Evolutionary conservation across 345 rosid genomes (phyloP).

Genomic region (Lagerstroemia speciosa): DNA sequence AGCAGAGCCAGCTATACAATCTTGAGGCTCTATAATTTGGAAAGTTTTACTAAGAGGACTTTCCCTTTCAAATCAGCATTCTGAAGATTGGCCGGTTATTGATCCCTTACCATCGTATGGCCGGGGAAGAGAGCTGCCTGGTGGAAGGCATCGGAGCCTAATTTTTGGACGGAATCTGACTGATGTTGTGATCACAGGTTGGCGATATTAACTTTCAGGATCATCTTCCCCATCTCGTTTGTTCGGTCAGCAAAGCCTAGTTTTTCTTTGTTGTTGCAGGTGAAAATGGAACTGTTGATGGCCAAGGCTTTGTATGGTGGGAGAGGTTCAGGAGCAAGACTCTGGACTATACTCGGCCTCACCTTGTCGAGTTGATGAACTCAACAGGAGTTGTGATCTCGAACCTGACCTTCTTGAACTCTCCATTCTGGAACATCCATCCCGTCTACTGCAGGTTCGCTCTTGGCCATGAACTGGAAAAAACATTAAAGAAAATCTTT

Average conservation of each 20-base stretch:
- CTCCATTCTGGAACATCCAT: constrained; percentile 97
- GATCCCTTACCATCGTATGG: constrained; percentile 97
- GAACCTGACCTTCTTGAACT: constrained; percentile 76
- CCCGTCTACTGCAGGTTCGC: constrained; percentile 97
- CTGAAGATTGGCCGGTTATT: constrained; percentile 85
- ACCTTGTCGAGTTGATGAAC: constrained; percentile 91
- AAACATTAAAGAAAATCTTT: not conserved
- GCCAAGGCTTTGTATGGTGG: constrained; percentile 97
- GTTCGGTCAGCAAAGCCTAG: constrained; percentile 8
- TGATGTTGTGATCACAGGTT: constrained; percentile 91
- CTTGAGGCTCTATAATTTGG: not conserved
- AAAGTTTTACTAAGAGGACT: not conserved
- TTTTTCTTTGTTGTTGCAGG: constrained; percentile 36
- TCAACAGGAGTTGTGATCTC: constrained; percentile 71
- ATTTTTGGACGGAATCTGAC: constrained; percentile 82
- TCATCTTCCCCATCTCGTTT: constrained; percentile 5
- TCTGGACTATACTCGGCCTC: constrained; percentile 85
- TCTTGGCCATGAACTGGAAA: constrained; percentile 9
- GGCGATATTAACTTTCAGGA: constrained; percentile 8
- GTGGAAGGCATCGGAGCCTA: constrained; percentile 82
- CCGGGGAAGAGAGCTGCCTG: constrained; percentile 88
- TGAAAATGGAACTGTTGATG: constrained; percentile 87
- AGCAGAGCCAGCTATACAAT: not conserved
- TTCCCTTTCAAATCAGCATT: constrained; percentile 34
- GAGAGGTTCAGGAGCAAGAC: constrained; percentile 55